Base-by-base conservation (phyloP, 78 protist genomes). In the Speleostelium caveatum region DNA sequence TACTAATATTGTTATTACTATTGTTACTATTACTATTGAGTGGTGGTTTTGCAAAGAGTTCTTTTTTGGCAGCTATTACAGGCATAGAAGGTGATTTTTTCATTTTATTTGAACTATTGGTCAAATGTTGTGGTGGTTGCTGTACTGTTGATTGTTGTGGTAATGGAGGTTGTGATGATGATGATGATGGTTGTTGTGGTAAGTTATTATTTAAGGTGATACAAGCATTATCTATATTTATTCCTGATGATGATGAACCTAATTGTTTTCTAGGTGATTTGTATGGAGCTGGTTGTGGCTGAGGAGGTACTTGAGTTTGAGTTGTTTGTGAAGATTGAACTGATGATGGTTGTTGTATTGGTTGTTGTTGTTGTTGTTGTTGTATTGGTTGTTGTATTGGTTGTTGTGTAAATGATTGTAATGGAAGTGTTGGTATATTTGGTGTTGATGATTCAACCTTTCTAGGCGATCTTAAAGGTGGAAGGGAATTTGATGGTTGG, bases 21-120 rank as follows among this genome's bases (percentile, higher is more conserved):
- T 51, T 71, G 16, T 71, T 45, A 16, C 10, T 56, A 56, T 38
- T 74, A 33, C 10, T 58, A 32, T 38, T 66, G 53, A 36, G 60
- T 60, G 3, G 66, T 63, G 17, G 79, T 33, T 69, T 73, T 68
- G 17, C 28, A 63, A 36, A 53, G 59, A 28, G 62, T 42, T 45
- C 55, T 38, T 38, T 68, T 30, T 83, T 67, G 1, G 59, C 75
- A 19, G 79, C 79, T 17, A 83, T 83, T 36, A 69, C 79, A 33
- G 91, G 91, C 91, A 83, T 83, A 7, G 91, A 83, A 16, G 91
- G 91, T 60, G 91, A 83, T 59, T 83, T 83, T 36, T 83, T 83
- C 77, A 83, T 83, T 61, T 83, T 83, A 71, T 49, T 55, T 45
- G 53, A 51, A 59, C 80, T 41, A 41, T 55, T 19, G 88, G 35